These are phyloP conservation scores for Imleria badia DNA, from an alignment of 768 basidiomycete genomes.

Conservation along the genomic window DNA sequence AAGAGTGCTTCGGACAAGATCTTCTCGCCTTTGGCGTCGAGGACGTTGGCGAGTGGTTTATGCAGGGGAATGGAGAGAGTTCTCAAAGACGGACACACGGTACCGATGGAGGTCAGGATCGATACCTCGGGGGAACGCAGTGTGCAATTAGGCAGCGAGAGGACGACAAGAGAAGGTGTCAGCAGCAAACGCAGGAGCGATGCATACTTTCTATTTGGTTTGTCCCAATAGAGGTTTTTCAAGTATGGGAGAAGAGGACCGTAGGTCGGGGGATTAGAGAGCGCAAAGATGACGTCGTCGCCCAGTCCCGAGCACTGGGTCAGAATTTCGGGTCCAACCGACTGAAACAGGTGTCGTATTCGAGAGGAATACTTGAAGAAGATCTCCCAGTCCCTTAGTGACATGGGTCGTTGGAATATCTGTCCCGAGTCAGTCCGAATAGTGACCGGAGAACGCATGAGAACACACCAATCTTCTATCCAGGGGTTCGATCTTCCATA, in stretches of 20 bases:
- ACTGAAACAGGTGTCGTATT: constrained; percentile 13
- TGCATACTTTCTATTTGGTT: constrained; percentile 11
- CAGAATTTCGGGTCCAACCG: not conserved
- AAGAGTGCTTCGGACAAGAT: constrained; percentile 24
- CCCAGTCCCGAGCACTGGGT: constrained; percentile 4
- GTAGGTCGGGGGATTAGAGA: constrained; percentile 23
- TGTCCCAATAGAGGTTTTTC: constrained; percentile 22
- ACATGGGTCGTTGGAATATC: constrained; percentile 27
- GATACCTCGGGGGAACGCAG: constrained; percentile 19
- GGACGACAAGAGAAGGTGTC: constrained; percentile 20
- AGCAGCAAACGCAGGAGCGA: constrained; percentile 21
- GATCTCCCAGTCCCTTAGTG: constrained; percentile 26
- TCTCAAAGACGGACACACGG: constrained; percentile 21
- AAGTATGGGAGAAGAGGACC: constrained; percentile 23
- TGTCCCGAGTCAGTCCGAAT: constrained; percentile 13
- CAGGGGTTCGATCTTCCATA: constrained; percentile 20
- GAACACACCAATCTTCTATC: constrained; percentile 14
- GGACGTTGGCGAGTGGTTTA: not conserved
- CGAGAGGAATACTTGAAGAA: constrained; percentile 29
- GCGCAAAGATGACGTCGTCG: constrained; percentile 25
- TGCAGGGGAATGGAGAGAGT: constrained; percentile 4
- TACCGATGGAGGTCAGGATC: constrained; percentile 20
- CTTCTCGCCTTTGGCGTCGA: constrained; percentile 15
- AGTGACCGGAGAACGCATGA: not conserved
- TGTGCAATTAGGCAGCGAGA: constrained; percentile 8